phyloP scores from a whole-genome alignment of 2,329 filamentous ascomycete species.

The Dactylellina cionopaga region DNA sequence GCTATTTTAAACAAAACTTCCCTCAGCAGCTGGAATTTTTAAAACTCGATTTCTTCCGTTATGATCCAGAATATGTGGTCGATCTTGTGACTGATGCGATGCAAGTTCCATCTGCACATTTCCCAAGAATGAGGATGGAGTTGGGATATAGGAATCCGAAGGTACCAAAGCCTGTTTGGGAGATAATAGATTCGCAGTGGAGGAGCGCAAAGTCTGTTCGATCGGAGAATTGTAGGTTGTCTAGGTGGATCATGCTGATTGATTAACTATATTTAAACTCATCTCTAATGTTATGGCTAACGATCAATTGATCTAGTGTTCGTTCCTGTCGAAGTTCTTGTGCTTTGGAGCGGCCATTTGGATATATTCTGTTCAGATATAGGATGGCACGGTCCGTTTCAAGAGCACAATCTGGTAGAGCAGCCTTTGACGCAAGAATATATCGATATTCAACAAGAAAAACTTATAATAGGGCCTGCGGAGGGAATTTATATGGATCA shows the following conservation, averaged over 20 bases:
- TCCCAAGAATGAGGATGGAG: slow-evolving; percentile 19
- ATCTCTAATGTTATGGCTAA: neutral
- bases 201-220: neutral
- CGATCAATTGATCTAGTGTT: neutral
- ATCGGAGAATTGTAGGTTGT: too few relatives aligned
- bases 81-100: neutral
- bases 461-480: too few relatives aligned
- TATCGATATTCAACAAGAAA: too few relatives aligned
- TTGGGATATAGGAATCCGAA: neutral
- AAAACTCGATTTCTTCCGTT: slow-evolving; percentile 9
- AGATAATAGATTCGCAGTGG: neutral
- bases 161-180: neutral
- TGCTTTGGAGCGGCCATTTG: neutral
- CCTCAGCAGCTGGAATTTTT: slow-evolving; percentile 18
- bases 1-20: slow-evolving; percentile 3
- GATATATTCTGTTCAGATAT: neutral
- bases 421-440: too few relatives aligned
- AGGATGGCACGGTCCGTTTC: slow-evolving; percentile 30
- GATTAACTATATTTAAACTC: too few relatives aligned
- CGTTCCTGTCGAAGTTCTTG: neutral
- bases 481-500: too few relatives aligned
- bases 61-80: neutral
- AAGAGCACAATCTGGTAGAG: neutral
- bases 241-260: too few relatives aligned
- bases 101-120: neutral